Evolutionary conservation across 2,329 filamentous ascomycete genomes (phyloP).

Genomic region (Exophiala sp.): DNA sequence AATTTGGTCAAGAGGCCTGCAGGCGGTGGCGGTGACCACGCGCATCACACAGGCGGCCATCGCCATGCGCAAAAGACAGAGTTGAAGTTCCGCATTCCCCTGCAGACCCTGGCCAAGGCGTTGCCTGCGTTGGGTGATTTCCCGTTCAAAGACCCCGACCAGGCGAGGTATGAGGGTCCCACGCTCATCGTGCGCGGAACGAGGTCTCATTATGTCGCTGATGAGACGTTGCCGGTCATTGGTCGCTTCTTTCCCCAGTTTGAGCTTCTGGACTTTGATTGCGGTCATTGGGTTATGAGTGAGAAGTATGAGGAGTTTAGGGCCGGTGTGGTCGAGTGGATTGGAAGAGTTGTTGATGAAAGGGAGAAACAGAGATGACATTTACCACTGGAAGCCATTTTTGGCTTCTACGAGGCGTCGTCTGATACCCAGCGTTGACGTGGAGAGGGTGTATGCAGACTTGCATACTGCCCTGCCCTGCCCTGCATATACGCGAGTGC

Average conservation of each 20-base stretch:
- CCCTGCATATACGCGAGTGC: too few relatives aligned
- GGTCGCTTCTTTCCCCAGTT: conserved; percentile 41
- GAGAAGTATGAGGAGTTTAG: conserved; percentile 42
- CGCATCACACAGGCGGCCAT: conserved; percentile 18
- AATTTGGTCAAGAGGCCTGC: conserved; percentile 52
- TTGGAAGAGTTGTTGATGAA: conserved; percentile 24
- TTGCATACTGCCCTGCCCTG: too few relatives aligned
- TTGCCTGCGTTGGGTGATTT: conserved; percentile 80
- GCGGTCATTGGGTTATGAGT: conserved; percentile 43
- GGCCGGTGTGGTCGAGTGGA: conserved; percentile 32
- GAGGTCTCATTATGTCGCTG: conserved; percentile 37
- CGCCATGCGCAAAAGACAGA: conserved; percentile 41
- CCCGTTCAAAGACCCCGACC: conserved; percentile 69
- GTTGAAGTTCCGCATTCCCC: conserved; percentile 72
- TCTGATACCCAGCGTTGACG: too few relatives aligned
- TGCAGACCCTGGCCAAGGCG: conserved; percentile 61
- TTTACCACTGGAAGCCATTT: too few relatives aligned
- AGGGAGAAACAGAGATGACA: neutral
- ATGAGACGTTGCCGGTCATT: conserved; percentile 37
- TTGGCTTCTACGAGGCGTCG: too few relatives aligned
- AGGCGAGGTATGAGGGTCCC: conserved; percentile 64
- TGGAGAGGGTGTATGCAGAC: too few relatives aligned
- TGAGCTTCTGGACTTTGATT: conserved; percentile 38
- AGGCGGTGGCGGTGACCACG: conserved; percentile 39
- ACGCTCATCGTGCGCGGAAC: conserved; percentile 64